phyloP scores from a whole-genome alignment of 371 early-diverging fungal genomes.

The Circinella umbellata region DNA sequence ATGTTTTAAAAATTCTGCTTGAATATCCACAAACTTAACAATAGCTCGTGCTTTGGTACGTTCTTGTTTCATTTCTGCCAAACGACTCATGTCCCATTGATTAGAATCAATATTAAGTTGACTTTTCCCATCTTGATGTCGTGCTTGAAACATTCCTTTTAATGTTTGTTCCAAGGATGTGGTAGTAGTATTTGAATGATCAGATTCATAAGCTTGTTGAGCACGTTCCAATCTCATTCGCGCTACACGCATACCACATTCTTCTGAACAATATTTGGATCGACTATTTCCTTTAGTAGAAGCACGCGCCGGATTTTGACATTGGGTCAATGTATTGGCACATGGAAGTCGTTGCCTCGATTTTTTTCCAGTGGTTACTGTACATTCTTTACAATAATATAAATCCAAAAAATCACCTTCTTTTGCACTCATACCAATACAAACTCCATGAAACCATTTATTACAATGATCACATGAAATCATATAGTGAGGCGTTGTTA shows the following conservation, averaged over 20 bases:
- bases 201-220: neutral
- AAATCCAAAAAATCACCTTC: slow-evolving; percentile 10
- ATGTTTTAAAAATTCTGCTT: neutral
- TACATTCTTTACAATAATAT: slow-evolving; percentile 11
- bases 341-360: neutral
- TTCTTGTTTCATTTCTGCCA: neutral
- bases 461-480: slow-evolving; percentile 13
- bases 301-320: slow-evolving; percentile 3
- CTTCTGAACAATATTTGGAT: slow-evolving; percentile 18
- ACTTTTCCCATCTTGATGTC: neutral
- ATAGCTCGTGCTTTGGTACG: slow-evolving; percentile 1
- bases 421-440: neutral
- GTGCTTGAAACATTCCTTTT: neutral
- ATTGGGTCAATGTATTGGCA: slow-evolving; percentile 1
- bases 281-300: neutral
- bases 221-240: slow-evolving; percentile 14
- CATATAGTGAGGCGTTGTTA: slow-evolving; percentile 10
- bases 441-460: slow-evolving; percentile 14
- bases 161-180: neutral
- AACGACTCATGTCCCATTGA: neutral
- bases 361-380: neutral
- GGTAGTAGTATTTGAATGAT: neutral
- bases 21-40: slow-evolving; percentile 7
- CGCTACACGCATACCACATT: slow-evolving; percentile 13
- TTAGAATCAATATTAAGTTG: slow-evolving; percentile 6